Conservation (phyloP, 768 basidiomycete species). For the Ramaria rubella region DNA sequence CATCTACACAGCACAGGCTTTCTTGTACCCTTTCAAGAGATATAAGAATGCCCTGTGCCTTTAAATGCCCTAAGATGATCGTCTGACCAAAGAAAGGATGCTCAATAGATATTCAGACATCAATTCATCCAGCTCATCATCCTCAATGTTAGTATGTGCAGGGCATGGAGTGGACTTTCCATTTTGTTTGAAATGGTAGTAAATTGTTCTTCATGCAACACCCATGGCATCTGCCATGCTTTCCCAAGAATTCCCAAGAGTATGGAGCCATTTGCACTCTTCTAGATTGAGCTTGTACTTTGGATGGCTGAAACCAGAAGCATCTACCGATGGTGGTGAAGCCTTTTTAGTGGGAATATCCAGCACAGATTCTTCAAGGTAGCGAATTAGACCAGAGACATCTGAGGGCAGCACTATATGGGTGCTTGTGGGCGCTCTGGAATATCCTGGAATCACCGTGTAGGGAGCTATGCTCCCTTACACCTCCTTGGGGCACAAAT, state of each 20-base stretch:
- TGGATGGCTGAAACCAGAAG: background rate
- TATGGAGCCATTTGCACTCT: constrained; percentile 18
- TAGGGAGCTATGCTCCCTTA: too few species aligned
- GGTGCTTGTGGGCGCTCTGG: too few species aligned
- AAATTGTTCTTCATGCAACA: constrained; percentile 15
- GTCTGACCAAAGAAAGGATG: background rate
- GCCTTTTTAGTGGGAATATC: background rate
- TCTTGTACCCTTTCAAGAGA: too few species aligned
- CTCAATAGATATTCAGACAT: background rate
- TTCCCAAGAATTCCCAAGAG: constrained; percentile 23
- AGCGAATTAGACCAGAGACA: background rate
- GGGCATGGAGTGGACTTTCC: background rate
- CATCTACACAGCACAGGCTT: too few species aligned
- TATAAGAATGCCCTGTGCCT: too few species aligned
- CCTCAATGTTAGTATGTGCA: background rate
- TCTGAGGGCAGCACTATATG: too few species aligned
- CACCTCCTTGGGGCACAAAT: too few species aligned
- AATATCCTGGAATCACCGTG: too few species aligned
- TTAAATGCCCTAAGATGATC: too few species aligned
- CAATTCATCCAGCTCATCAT: background rate
- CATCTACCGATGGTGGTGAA: background rate
- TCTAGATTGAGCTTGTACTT: constrained; percentile 22
- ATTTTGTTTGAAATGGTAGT: constrained; percentile 15
- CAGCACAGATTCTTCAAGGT: background rate
- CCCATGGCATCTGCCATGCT: too few species aligned